phyloP scores from a whole-genome alignment of 164 flowering plant species.

The Cinnamomum micranthum region DNA sequence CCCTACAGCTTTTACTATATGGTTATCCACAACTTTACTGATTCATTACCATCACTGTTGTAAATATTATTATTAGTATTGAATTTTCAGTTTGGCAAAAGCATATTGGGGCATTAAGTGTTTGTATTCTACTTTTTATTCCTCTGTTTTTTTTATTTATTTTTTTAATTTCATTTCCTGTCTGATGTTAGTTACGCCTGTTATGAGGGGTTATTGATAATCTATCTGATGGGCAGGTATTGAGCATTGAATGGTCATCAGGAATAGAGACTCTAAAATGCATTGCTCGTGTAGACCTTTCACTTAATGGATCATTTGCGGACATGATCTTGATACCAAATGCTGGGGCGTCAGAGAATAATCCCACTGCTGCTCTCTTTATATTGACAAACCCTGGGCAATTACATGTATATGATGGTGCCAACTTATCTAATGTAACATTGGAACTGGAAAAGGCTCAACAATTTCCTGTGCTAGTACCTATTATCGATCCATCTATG shows the following conservation, averaged over 20 bases:
- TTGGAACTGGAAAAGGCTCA: slow-evolving; percentile 39
- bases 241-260: slow-evolving; percentile 79
- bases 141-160: background rate
- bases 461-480: slow-evolving; percentile 53
- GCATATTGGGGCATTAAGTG: background rate
- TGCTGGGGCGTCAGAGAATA: slow-evolving; percentile 34
- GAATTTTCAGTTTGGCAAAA: background rate
- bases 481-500: slow-evolving; percentile 54
- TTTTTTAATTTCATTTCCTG: no score
- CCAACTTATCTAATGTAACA: slow-evolving; percentile 34
- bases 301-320: slow-evolving; percentile 75
- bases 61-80: no score
- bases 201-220: background rate
- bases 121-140: background rate
- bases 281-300: slow-evolving; percentile 54
- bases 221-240: slow-evolving; percentile 40
- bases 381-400: slow-evolving; percentile 84
- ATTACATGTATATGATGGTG: slow-evolving; percentile 51
- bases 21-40: background rate
- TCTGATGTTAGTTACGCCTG: background rate
- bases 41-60: background rate
- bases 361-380: slow-evolving; percentile 44
- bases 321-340: slow-evolving; percentile 70
- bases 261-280: slow-evolving; percentile 62
- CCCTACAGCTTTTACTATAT: background rate